A percentile compares a stretch with the other conserved stretches of the same genome.
Conservation (phyloP, 2,329 filamentous ascomycete species). For the Talaromyces marneffei region DNA sequence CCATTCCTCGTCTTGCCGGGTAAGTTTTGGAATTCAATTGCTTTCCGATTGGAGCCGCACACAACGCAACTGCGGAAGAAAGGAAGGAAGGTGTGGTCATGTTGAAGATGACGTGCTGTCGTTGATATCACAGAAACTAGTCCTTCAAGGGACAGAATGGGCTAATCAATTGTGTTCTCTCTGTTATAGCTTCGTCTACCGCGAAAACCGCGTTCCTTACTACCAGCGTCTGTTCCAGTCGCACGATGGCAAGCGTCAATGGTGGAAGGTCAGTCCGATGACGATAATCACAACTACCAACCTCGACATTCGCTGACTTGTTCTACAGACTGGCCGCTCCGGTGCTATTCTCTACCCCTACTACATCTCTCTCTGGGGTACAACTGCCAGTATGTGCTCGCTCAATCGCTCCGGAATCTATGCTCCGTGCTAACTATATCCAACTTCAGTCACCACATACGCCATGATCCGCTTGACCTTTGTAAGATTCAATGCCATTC, state of each 20-base stretch:
- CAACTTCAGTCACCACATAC: conserved; percentile 30
- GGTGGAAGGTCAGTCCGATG: conserved; percentile 57
- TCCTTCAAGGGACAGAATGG: not conserved
- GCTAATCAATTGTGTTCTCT: not conserved
- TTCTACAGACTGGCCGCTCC: conserved; percentile 48
- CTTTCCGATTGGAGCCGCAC: conserved; percentile 1
- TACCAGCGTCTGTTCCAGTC: conserved; percentile 64
- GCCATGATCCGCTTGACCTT: conserved; percentile 42
- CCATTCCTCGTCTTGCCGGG: conserved; percentile 39
- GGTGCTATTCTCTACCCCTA: conserved; percentile 56
- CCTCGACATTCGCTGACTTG: not conserved
- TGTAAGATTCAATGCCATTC: conserved; percentile 29
- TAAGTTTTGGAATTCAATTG: conserved; percentile 26
- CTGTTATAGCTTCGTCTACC: conserved; percentile 48
- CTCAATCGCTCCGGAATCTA: conserved; percentile 9
- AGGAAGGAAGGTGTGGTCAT: not conserved
- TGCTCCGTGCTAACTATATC: not conserved
- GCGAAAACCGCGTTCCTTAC: conserved; percentile 61
- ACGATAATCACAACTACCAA: not conserved
- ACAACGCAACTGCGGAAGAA: not conserved
- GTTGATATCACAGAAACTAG: not conserved
- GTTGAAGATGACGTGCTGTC: conserved; percentile 3
- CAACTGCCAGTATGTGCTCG: conserved; percentile 44
- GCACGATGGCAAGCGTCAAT: conserved; percentile 60
- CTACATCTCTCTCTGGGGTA: conserved; percentile 48